phyloP scores from a whole-genome alignment of 257 asterid species.

The Osmanthus fragrans region DNA sequence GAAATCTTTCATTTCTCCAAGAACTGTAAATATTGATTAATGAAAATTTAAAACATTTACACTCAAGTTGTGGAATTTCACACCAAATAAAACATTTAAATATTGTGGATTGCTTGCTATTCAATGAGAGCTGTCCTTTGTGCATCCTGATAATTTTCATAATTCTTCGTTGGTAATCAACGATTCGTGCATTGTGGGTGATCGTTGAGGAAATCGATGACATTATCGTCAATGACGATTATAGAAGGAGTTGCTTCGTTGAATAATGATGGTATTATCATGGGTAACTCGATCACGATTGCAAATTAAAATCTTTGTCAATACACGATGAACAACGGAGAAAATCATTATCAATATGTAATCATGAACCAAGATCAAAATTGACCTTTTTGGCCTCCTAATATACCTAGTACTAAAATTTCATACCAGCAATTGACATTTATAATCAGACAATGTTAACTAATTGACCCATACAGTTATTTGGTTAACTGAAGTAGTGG shows the following conservation, averaged over 20 bases:
- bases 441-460: not conserved
- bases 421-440: not conserved
- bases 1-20: no score
- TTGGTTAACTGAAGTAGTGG: no score
- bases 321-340: not conserved
- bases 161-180: not conserved
- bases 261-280: not conserved
- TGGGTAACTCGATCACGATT: not conserved
- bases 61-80: no score
- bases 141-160: no score
- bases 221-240: not conserved
- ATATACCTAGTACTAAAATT: not conserved
- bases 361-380: no score
- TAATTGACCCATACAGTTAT: not conserved
- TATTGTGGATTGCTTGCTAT: no score
- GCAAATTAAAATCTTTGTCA: no score
- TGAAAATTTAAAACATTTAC: no score
- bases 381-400: not conserved
- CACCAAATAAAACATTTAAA: no score
- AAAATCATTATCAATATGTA: not conserved
- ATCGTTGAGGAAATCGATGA: not conserved
- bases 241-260: not conserved
- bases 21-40: no score
- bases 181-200: not conserved
- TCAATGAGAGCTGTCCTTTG: not conserved